Percentiles rank a stretch among this genome's conserved stretches.
Evolutionary conservation across 305 asterid species (phyloP).

Genomic region (Fraxinus platypoda): DNA sequence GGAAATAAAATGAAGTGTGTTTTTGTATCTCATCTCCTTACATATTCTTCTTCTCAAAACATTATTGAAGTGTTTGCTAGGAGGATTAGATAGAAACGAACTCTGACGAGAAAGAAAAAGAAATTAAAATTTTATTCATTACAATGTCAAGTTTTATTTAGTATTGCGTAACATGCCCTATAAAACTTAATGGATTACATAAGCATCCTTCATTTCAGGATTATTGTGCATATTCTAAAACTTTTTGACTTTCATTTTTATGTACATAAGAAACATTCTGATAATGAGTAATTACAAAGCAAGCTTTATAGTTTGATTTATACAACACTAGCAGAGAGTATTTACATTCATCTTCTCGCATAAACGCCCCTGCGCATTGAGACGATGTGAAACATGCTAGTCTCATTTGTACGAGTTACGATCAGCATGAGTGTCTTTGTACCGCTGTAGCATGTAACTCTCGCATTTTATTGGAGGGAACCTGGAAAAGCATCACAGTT

Average conservation of each 20-base stretch:
- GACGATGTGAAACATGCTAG: background rate
- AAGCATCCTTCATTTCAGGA: background rate
- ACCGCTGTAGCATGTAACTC: constrained; percentile 63
- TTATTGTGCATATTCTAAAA: background rate
- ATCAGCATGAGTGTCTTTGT: constrained; percentile 61
- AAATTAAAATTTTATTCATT: no score
- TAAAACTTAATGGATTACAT: background rate
- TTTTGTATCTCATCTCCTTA: background rate
- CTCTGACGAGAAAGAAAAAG: background rate
- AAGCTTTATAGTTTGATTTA: background rate
- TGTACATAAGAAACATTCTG: background rate
- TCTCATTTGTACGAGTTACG: constrained; percentile 47
- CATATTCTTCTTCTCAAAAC: background rate
- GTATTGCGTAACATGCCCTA: background rate
- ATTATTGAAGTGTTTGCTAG: background rate
- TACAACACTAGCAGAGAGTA: background rate
- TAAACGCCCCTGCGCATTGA: background rate
- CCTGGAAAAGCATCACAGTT: constrained; percentile 37
- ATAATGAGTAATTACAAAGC: background rate
- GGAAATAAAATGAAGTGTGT: background rate
- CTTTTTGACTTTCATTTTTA: background rate
- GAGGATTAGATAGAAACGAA: background rate
- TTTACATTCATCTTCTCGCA: background rate
- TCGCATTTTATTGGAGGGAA: constrained; percentile 64
- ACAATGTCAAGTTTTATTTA: background rate